Conservation (phyloP, 169 alveolate genomes). For the Cryptosporidium parvum region DNA sequence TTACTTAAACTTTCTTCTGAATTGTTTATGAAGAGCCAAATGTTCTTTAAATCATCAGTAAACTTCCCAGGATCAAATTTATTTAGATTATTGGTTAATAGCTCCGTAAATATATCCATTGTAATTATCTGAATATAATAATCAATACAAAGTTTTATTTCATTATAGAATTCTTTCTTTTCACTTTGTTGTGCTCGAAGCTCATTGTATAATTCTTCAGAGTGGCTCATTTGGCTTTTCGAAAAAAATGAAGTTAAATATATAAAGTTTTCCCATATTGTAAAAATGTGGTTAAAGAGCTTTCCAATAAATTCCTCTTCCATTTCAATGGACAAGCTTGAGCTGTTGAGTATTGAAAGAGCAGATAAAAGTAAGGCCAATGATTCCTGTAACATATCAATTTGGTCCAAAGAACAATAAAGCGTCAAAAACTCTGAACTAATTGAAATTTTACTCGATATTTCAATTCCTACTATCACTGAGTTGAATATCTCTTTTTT, state of each 20-base stretch:
- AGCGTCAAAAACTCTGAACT: neutral
- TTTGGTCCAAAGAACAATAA: neutral
- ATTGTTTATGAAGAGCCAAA: slow-evolving; percentile 13
- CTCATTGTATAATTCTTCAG: neutral
- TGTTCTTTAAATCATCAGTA: slow-evolving; percentile 3
- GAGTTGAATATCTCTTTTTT: neutral
- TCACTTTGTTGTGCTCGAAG: neutral
- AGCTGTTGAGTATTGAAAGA: neutral
- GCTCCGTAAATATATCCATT: slow-evolving; percentile 4
- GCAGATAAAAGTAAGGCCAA: slow-evolving; percentile 2
- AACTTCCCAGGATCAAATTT: neutral
- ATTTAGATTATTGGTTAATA: neutral
- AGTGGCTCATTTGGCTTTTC: neutral
- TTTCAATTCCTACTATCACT: neutral
- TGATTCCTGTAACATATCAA: slow-evolving; percentile 6
- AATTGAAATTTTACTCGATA: neutral
- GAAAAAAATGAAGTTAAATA: neutral
- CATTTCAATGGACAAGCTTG: neutral
- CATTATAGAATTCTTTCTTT: neutral
- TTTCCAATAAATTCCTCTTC: neutral
- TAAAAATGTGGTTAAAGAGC: neutral
- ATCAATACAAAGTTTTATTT: slow-evolving; percentile 9
- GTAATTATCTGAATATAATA: slow-evolving; percentile 15
- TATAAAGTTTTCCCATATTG: slow-evolving; percentile 24
- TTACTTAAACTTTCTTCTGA: neutral